These are phyloP conservation scores for Schizochytrium sp. DNA, from an alignment of 108 stramenopile genomes.

Conservation along the genomic window DNA sequence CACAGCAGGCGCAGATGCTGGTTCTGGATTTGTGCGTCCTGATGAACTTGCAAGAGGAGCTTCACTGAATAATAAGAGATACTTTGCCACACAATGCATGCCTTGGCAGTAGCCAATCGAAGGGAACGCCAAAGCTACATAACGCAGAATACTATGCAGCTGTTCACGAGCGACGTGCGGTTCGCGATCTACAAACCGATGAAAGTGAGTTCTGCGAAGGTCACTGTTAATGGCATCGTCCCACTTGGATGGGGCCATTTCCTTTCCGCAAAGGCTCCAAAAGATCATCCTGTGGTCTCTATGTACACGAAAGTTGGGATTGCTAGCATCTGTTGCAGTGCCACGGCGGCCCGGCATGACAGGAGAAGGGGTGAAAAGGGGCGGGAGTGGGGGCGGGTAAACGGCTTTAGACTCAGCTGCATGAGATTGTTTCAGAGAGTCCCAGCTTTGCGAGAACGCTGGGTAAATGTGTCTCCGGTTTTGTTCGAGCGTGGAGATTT, in stretches of 20 bases:
- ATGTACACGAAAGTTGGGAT: not conserved
- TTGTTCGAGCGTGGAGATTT: not conserved
- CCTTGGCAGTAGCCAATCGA: slow-evolving; percentile 52
- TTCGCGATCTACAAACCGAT: slow-evolving; percentile 29
- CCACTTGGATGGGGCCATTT: slow-evolving; percentile 53
- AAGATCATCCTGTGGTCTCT: slow-evolving; percentile 52
- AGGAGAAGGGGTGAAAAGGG: not conserved
- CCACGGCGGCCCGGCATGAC: not conserved
- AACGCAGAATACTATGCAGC: slow-evolving; percentile 59
- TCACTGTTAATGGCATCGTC: slow-evolving; percentile 36
- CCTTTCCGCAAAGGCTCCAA: slow-evolving; percentile 52
- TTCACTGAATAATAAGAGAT: slow-evolving; percentile 52
- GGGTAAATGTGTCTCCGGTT: not conserved
- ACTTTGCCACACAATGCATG: slow-evolving; percentile 57
- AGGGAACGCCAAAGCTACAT: slow-evolving; percentile 49
- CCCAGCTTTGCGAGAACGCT: not conserved
- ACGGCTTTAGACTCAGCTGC: too few relatives aligned
- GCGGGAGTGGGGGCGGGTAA: too few relatives aligned
- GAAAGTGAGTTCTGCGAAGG: slow-evolving; percentile 46
- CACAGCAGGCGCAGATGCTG: not conserved
- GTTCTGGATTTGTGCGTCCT: too few relatives aligned
- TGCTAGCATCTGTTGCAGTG: not conserved
- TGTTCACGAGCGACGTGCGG: slow-evolving; percentile 41
- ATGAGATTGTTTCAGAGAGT: too few relatives aligned
- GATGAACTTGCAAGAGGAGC: slow-evolving; percentile 29